These are phyloP conservation scores for Saccharum officinarum DNA, from an alignment of 176 grass and related monocot genomes.

Conservation along the genomic window DNA sequence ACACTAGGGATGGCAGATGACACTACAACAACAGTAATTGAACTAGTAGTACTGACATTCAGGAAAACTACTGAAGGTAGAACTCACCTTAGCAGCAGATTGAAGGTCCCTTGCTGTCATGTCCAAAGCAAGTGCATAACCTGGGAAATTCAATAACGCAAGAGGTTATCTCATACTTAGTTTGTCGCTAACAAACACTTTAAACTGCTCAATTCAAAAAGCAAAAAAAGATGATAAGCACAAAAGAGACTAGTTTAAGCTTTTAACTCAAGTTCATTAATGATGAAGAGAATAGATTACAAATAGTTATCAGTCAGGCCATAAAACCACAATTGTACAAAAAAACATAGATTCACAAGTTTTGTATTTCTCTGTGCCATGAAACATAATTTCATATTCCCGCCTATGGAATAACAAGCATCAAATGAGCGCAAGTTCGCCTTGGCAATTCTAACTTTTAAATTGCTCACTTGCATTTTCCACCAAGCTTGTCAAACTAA, in stretches of 20 bases:
- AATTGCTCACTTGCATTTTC: conserved; percentile 5
- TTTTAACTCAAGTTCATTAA: neutral
- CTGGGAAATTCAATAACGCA: conserved; percentile 37
- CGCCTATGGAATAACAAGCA: neutral
- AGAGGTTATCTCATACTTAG: conserved; percentile 4
- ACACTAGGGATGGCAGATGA: neutral
- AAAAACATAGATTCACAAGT: neutral
- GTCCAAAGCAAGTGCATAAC: conserved; percentile 96
- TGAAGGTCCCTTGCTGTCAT: conserved; percentile 99
- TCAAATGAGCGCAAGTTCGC: neutral
- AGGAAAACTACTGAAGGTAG: neutral
- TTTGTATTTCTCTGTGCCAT: neutral
- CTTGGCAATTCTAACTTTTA: neutral
- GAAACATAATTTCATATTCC: neutral
- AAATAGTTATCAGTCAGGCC: neutral
- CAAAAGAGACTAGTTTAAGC: neutral
- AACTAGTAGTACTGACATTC: neutral
- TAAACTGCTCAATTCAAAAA: neutral
- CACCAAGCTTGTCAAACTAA: neutral
- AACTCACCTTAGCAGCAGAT: conserved; percentile 62
- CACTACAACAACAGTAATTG: neutral
- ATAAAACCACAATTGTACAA: neutral
- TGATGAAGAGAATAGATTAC: neutral
- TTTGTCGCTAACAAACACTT: neutral
- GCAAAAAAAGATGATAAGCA: neutral